Base-by-base conservation (phyloP, 257 asterid genomes). In the Jacaranda copaia region DNA sequence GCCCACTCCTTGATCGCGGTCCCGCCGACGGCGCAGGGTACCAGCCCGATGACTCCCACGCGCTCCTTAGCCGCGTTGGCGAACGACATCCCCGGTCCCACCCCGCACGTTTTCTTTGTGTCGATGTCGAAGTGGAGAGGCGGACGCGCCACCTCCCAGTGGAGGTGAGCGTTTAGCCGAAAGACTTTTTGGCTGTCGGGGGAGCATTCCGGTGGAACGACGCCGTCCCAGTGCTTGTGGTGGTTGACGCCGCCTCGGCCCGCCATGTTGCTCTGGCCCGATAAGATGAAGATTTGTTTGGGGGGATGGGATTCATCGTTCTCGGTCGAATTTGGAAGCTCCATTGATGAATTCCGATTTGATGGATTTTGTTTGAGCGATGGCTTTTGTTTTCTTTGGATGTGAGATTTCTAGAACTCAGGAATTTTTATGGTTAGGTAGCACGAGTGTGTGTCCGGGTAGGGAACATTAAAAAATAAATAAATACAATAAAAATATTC, bases 231-330 rank as follows among this genome's bases (percentile, higher is more conserved):
- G 58, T 59, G 86, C 76, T 82, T 82, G 67, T 85, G 84, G 49
- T 70, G 64, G 88, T 79, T 79, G 25, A 92, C 90, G 79, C 98
- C 98, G 81, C 96, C 98, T 15, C 98, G 96, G 76, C 98, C 98
- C 52, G 98, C 88, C 98, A 94, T 94, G 95, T 94, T 94, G 89
- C 98, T 94, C 78, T 94, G 98, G 70, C 98, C 98, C 16, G 98
- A 90, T 38, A 94, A 74, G 81, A 94, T 92, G 93, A 92, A 90
- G 75, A 94, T 76, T 42, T 86, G 88, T 20, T 84, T 92, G 79
- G 82, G 65, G 74, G 85, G 77, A n/a, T 66, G 84, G 77, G 84
- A 32, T 66, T 68, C 87, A 46, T 32, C 53, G 73, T 20, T 68
- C 61, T 70, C 64, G 79, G 78, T 55, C 1, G 90, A 55, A 57